Conservation (phyloP, 2,329 filamentous ascomycete species). For the Metarhizium humberi region DNA sequence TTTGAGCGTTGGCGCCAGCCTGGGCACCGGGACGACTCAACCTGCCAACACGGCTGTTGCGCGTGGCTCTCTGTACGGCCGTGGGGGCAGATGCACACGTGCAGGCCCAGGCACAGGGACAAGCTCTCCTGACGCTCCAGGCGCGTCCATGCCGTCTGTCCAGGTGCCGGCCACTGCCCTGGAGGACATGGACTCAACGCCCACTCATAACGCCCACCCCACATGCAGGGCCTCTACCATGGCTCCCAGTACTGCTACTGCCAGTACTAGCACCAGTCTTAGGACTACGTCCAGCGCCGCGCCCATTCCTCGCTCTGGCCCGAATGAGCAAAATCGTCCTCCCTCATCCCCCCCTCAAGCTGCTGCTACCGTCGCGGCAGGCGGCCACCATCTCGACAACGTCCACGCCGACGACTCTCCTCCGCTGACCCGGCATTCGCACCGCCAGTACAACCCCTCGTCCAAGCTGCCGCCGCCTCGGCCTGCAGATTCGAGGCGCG, state of each 20-base stretch:
- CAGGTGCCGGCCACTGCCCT: not conserved
- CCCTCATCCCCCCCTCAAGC: not conserved
- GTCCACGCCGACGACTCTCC: not conserved
- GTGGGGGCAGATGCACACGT: not conserved
- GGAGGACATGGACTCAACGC: not conserved
- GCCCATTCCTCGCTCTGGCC: too few species aligned
- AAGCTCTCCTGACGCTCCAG: not conserved
- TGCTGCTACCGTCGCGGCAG: not conserved
- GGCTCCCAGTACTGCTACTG: too few species aligned
- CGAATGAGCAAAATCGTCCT: not conserved
- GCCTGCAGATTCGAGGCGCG: conserved; percentile 36
- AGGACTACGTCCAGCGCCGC: too few species aligned
- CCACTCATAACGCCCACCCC: conserved; percentile 4
- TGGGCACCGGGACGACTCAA: too few species aligned
- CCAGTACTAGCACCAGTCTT: too few species aligned
- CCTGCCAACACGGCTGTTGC: too few species aligned
- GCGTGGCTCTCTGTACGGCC: too few species aligned
- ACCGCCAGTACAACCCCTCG: conserved; percentile 44
- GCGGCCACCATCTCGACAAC: not conserved
- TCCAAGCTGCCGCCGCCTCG: conserved; percentile 48
- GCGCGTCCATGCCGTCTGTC: not conserved
- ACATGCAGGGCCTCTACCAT: conserved; percentile 1
- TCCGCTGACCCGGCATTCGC: conserved; percentile 26
- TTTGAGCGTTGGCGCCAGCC: too few species aligned
- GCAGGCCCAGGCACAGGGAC: conserved; percentile 5